Base-by-base conservation (phyloP, 192 early-diverging fungal genomes). In the Funneliformis mosseae region DNA sequence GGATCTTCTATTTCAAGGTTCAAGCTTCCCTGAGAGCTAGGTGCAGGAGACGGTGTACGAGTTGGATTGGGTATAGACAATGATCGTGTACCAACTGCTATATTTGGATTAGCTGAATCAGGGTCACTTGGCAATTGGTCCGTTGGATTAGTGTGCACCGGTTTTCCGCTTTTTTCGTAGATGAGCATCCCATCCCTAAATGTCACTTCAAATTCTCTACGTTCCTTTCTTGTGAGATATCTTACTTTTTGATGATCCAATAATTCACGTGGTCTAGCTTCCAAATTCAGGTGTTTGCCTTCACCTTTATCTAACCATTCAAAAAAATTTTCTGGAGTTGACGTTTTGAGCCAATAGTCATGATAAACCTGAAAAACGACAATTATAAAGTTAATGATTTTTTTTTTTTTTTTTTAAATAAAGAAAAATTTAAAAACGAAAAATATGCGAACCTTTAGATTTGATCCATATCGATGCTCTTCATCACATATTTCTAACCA, bases 221-320 rank as follows among this genome's bases (percentile, higher is more conserved):
- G 81, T 71, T 87, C 85, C n/a, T 81, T 68, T 10, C 63, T 64
- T 28, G 76, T 66, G 5, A 84, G 81, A 67, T 87, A 87, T 23
- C 74, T 82, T 0, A 87, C 85, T 6, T 68, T 63, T 60, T 87
- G 80, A 23, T 74, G 23, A 0, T 87, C 82, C 8, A 87, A 76
- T 74, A 70, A 72, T 5, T 27, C 39, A 25, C 85, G 83, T 59
- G 83, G 79, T 67, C 77, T 59, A 8, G 64, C 74, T 23, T 79
- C 68, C 16, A 87, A 61, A 41, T 83, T 71, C 8, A 87, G 33
- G 23, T 59, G 11, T 42, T 79, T 81, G 25, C 85, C 85, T 8
- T 80, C 70, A 12, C 85, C 85, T 5, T 87, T 80, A 61, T 87
- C 83, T 28, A 87, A 60, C 85, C 85, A 87, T 46, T 83, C 79